These are phyloP conservation scores for Aspergillus phoenicis DNA, from an alignment of 2,329 filamentous ascomycete species.

Conservation along the genomic window DNA sequence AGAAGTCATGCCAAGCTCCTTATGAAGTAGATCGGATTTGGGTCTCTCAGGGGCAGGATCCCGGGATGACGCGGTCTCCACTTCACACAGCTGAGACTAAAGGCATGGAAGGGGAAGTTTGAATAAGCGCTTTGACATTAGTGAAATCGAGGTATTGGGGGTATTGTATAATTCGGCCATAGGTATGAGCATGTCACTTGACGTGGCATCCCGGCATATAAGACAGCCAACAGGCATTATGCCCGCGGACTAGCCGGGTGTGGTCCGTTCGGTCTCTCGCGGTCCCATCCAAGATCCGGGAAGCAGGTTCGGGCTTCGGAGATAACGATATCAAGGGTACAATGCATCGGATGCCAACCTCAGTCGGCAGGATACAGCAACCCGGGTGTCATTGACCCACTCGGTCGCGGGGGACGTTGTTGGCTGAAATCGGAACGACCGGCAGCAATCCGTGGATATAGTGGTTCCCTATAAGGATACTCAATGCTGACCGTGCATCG, in stretches of 20 bases:
- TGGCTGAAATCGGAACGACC: background rate
- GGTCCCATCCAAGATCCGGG: background rate
- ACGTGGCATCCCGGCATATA: background rate
- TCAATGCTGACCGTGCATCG: background rate
- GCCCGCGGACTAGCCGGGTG: background rate
- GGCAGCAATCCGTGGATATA: background rate
- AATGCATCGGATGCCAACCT: background rate
- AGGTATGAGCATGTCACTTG: background rate
- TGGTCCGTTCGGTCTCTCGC: background rate
- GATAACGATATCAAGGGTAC: background rate
- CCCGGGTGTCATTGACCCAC: background rate
- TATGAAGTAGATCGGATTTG: background rate
- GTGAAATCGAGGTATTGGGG: too few relatives aligned
- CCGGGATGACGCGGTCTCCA: background rate
- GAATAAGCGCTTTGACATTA: background rate
- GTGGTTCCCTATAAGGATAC: background rate
- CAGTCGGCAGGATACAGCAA: background rate
- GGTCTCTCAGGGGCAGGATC: background rate
- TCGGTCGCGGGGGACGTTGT: background rate
- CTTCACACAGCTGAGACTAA: background rate
- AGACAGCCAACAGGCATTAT: background rate
- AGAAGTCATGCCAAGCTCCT: background rate
- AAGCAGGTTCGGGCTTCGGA: background rate
- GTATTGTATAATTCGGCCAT: background rate
- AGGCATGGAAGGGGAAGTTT: background rate